These are phyloP conservation scores for Boletus rufocinnamomeus DNA, from an alignment of 768 basidiomycete species.

Conservation along the genomic window DNA sequence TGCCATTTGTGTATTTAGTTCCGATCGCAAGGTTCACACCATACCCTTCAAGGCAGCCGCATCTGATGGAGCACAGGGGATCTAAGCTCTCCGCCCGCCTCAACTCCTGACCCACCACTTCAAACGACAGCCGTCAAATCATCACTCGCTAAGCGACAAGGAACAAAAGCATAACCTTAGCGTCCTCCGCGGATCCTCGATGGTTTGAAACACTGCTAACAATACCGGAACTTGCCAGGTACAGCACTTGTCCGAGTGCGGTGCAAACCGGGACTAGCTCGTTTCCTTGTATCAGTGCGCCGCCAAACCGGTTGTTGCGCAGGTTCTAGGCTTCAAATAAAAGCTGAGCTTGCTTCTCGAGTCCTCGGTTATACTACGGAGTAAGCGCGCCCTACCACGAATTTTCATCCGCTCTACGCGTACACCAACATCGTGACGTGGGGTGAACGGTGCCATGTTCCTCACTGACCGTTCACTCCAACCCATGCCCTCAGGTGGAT, in stretches of 20 bases:
- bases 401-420: background rate
- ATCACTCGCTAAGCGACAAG: conserved; percentile 10
- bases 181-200: conserved; percentile 30
- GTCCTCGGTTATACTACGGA: conserved; percentile 7
- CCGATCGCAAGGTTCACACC: conserved; percentile 15
- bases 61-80: conserved; percentile 23
- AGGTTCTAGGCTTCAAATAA: background rate
- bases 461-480: background rate
- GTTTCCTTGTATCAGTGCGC: background rate
- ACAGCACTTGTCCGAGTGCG: background rate
- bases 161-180: conserved; percentile 7
- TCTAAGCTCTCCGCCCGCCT: conserved; percentile 18
- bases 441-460: background rate
- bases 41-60: conserved; percentile 15
- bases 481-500: conserved; percentile 10
- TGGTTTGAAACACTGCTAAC: conserved; percentile 23
- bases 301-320: background rate
- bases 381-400: background rate
- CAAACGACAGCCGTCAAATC: background rate
- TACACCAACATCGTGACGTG: background rate
- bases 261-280: conserved; percentile 1
- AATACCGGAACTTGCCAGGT: conserved; percentile 16
- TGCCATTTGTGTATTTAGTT: conserved; percentile 6
- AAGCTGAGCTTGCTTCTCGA: background rate
- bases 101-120: conserved; percentile 1